Evolutionary conservation across 2,329 filamentous ascomycete species (phyloP).

Genomic region (Ophiocordyceps polyrhachis-furcata): DNA sequence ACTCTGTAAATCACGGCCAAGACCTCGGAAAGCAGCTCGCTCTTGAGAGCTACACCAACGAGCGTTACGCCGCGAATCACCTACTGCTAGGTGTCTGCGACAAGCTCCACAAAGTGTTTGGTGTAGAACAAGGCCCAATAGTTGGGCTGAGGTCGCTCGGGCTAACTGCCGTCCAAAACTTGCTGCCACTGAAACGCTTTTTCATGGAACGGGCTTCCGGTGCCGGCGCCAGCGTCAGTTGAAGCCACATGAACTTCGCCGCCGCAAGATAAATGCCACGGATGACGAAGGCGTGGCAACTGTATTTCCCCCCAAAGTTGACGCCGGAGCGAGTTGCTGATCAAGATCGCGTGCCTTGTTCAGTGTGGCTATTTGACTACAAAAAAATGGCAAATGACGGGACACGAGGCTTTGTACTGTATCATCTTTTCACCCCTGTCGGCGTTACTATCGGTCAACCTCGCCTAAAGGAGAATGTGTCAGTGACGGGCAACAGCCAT

Average conservation of each 20-base stretch:
- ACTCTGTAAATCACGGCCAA: slow-evolving; percentile 64
- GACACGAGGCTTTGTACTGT: background rate
- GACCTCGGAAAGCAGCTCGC: slow-evolving; percentile 67
- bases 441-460: slow-evolving; percentile 34
- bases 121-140: slow-evolving; percentile 59
- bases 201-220: slow-evolving; percentile 61
- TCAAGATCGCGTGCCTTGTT: slow-evolving; percentile 5
- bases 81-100: slow-evolving; percentile 64
- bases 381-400: background rate
- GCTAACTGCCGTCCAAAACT: slow-evolving; percentile 52
- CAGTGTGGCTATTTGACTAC: slow-evolving; percentile 11
- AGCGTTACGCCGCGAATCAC: slow-evolving; percentile 69
- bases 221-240: slow-evolving; percentile 27
- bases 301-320: background rate
- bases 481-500: slow-evolving; percentile 9
- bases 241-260: background rate
- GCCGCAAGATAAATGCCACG: background rate
- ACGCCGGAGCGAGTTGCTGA: background rate
- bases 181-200: slow-evolving; percentile 62
- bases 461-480: slow-evolving; percentile 30
- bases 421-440: slow-evolving; percentile 6
- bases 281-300: background rate
- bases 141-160: slow-evolving; percentile 66
- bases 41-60: slow-evolving; percentile 62
- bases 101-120: slow-evolving; percentile 84